Evolutionary conservation across 2,329 filamentous ascomycete genomes (phyloP).

Genomic region (Parafenestella ontariensis): DNA sequence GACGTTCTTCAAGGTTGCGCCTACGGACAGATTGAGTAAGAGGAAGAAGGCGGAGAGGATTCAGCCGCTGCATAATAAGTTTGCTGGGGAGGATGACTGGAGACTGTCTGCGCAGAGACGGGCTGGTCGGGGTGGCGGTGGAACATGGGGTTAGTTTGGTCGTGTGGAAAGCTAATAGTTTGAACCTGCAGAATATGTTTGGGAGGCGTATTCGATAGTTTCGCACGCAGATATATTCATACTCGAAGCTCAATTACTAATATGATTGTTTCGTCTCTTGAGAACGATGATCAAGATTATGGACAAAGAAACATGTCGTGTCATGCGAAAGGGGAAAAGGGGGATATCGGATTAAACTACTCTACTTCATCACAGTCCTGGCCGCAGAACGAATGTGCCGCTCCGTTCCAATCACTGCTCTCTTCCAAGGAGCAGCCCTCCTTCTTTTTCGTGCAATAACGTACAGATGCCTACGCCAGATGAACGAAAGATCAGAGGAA

Average conservation of each 20-base stretch:
- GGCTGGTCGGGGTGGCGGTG: conserved; percentile 84
- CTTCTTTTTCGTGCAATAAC: conserved; percentile 13
- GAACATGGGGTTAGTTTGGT: conserved; percentile 79
- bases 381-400: conserved; percentile 22
- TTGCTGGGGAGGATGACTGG: conserved; percentile 93
- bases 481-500: conserved; percentile 7
- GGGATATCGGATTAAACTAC: conserved; percentile 32
- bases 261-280: too few species aligned
- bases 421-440: conserved; percentile 12
- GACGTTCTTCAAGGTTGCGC: conserved; percentile 97
- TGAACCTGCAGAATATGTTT: too few species aligned
- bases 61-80: conserved; percentile 93
- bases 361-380: conserved; percentile 18
- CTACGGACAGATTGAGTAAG: conserved; percentile 85
- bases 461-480: conserved; percentile 18
- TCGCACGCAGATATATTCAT: too few species aligned
- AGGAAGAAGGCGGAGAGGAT: conserved; percentile 93
- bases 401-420: conserved; percentile 6
- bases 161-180: too few species aligned
- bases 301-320: not conserved
- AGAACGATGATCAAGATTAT: too few species aligned
- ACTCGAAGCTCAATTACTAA: too few species aligned
- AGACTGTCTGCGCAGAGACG: conserved; percentile 85
- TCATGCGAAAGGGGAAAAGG: not conserved
- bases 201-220: too few species aligned